These are phyloP conservation scores for Emiliania huxleyi DNA, from an alignment of 78 protist genomes.

Conservation along the genomic window DNA sequence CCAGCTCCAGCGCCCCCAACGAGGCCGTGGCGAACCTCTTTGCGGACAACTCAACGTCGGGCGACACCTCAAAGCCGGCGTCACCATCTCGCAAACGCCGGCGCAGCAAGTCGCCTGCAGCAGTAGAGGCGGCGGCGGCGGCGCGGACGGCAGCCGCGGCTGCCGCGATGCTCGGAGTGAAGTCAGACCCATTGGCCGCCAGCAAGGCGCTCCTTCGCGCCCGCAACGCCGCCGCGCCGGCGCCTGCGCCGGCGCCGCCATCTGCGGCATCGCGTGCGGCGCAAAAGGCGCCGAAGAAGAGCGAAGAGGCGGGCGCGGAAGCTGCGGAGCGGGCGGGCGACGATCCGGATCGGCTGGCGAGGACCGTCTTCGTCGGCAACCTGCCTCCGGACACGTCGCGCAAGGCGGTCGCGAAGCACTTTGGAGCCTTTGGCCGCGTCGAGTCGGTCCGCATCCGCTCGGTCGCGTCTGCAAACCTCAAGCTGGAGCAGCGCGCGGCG, in stretches of 20 bases:
- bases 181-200: background rate
- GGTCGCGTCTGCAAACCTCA: background rate
- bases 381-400: background rate
- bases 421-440: background rate
- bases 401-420: background rate
- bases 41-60: no score
- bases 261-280: background rate
- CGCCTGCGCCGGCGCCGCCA: no score
- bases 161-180: background rate
- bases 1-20: no score
- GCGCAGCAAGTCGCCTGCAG: no score
- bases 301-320: background rate
- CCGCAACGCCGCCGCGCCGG: background rate
- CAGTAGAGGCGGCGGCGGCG: background rate
- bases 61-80: no score
- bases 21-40: no score
- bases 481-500: background rate
- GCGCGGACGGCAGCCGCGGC: background rate
- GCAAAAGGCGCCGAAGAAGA: background rate
- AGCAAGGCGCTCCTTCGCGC: background rate
- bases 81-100: no score
- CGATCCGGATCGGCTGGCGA: background rate
- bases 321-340: background rate
- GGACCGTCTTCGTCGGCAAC: background rate
- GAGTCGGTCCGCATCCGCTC: background rate